Evolutionary conservation across 306 rosid genomes (phyloP), one percentile per base, ranked within the genome.

Genomic region (Casuarina cunninghamiana): DNA sequence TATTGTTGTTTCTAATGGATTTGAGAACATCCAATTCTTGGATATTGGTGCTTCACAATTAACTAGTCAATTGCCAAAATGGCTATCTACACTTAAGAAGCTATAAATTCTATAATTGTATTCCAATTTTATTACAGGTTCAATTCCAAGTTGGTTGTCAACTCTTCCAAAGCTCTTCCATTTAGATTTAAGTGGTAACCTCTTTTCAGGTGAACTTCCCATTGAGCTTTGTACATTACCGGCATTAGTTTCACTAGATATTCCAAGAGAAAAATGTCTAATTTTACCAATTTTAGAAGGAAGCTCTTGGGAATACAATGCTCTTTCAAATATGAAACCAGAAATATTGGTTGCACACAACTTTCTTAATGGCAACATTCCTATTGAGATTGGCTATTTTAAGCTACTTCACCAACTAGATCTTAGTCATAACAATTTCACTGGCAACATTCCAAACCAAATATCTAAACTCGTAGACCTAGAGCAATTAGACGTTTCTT

Each of bases 381-480:
- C n/a, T n/a, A n/a, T n/a, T n/a, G n/a, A n/a, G n/a, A n/a, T n/a
- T n/a, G n/a, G 80, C 32, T 45, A 37, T 5, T 54, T 68, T 66
- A 17, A 54, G 9, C 5, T 38, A 21, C 67, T 77, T 21, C 75
- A 6, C 12, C 26, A 0, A 7, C 19, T 77, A 16, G 37, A 69
- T 26, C 58, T 77, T 2, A 15, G 60, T 26, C 2, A 10, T 26
- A 77, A 78, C 58, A 46, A 69, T 26, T 15, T 69, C 55, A n/a
- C 80, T 0, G 75, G 69, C 3, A 43, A 39, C 7, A 69, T 77
- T 49, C 76, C 76, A 1, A 45, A 69, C 32, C 49, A 78, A 57
- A 78, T 78, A 13, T 70, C 75, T 7, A 5, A 69, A 10, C 21
- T 78, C n/a, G n/a, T n/a, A n/a, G n/a, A n/a, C n/a, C n/a, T n/a